Base-by-base conservation (phyloP, 306 rosid genomes). In the Cyclanthera cordifolia region DNA sequence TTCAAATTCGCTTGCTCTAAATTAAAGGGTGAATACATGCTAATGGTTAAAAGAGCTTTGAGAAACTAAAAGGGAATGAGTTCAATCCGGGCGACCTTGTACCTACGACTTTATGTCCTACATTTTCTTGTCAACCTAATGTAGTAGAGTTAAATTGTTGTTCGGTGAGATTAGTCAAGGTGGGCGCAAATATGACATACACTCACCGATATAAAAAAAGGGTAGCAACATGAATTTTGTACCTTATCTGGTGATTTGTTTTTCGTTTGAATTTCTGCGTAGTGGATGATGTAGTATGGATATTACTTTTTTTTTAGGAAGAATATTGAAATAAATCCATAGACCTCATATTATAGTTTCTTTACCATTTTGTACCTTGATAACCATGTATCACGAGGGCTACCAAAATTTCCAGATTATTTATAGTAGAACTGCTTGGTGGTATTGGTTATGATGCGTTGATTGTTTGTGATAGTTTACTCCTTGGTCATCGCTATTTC, bases 401-500 rank as follows among this genome's bases (percentile, higher is more conserved):
- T 23, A 45, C 19, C 13, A 7, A 41, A 48, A 24, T 24, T 65
- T 4, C 23, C 34, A 14, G 39, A 21, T 24, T 46, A 23, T 46
- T 46, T 65, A 3, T 0, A 16, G 43, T 46, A 17, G 23, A 23
- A 24, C 54, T 45, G 8, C 16, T 15, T 5, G 34, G 20, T 65
- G 53, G 30, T 3, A 21, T 13, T 61, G 19, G 6, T 63, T 4
- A 13, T 8, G 7, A 8, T n/a, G n/a, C n/a, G 49, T 43, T 63
- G 24, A 8, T 13, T 45, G 19, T 6, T 19, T 41, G n/a, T 37
- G 32, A 63, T 13, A 64, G 41, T 50, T 39, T 20, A 65, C 3
- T 65, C 54, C 21, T 46, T 46, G 21, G 41, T 65, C 54, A 14
- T 43, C 25, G 73, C 20, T 49, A 67, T 59, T 66, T 69, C 67